Evolutionary conservation across 441 rosid species (phyloP).

Genomic region (Gossypium schwendimanii): DNA sequence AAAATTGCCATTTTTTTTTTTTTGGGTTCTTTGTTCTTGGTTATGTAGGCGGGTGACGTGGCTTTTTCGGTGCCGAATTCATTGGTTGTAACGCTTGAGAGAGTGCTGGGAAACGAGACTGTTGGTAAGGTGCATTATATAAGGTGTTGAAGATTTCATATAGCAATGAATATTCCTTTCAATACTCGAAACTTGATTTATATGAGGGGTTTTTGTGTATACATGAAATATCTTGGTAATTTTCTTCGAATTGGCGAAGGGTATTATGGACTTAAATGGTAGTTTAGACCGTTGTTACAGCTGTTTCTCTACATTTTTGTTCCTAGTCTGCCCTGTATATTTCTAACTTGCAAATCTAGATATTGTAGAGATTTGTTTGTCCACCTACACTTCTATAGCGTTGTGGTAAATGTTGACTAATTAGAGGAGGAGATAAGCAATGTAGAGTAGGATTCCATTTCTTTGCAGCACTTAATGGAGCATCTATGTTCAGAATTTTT

Average conservation of each 20-base stretch:
- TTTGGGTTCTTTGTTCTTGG: neutral
- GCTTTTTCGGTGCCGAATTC: constrained; percentile 81
- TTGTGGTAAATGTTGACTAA: constrained; percentile 1
- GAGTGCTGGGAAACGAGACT: constrained; percentile 90
- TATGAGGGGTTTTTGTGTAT: neutral
- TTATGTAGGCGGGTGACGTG: constrained; percentile 65
- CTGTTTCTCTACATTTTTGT: neutral
- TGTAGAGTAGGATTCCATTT: neutral
- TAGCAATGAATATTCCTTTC: neutral
- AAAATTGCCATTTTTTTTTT: neutral
- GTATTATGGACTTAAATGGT: neutral
- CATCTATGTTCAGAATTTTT: neutral
- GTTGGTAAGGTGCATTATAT: constrained; percentile 51
- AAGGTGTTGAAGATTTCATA: neutral
- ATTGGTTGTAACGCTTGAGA: constrained; percentile 82
- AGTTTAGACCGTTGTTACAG: neutral
- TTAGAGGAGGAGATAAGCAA: constrained; percentile 2
- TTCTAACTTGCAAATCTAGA: constrained; percentile 1
- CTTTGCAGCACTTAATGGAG: neutral
- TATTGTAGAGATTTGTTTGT: neutral
- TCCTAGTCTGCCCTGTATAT: neutral
- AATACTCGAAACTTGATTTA: neutral
- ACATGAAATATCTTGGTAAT: neutral
- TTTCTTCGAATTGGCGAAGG: neutral
- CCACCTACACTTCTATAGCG: neutral